Evolutionary conservation across 768 basidiomycete species (phyloP).

Genomic region (Termitomyces sp.): DNA sequence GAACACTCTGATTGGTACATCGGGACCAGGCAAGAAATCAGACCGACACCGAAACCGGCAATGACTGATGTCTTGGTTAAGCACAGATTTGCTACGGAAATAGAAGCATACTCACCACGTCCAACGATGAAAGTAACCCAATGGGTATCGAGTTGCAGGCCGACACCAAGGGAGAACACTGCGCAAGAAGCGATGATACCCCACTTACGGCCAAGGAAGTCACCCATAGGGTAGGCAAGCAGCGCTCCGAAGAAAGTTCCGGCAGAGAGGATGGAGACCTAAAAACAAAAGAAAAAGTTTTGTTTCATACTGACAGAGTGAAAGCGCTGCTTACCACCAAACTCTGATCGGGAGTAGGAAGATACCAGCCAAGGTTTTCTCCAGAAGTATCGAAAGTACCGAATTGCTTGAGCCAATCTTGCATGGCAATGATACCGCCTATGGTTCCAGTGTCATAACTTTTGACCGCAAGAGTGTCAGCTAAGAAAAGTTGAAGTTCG

Average conservation of each 20-base stretch:
- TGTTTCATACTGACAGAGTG: neutral
- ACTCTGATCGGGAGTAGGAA: slow-evolving; percentile 36
- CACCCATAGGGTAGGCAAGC: slow-evolving; percentile 33
- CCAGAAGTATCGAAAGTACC: slow-evolving; percentile 22
- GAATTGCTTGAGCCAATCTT: slow-evolving; percentile 48
- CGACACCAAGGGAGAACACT: slow-evolving; percentile 59
- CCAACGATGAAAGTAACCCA: slow-evolving; percentile 22
- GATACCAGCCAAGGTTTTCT: slow-evolving; percentile 27
- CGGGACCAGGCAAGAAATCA: slow-evolving; percentile 63
- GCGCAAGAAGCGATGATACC: slow-evolving; percentile 58
- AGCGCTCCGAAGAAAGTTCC: slow-evolving; percentile 83
- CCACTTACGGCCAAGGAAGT: slow-evolving; percentile 46
- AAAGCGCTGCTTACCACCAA: slow-evolving; percentile 22
- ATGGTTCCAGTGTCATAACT: slow-evolving; percentile 82
- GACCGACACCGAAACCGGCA: slow-evolving; percentile 77
- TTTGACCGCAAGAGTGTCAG: slow-evolving; percentile 24
- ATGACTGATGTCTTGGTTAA: slow-evolving; percentile 38
- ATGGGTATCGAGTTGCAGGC: slow-evolving; percentile 42
- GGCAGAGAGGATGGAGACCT: slow-evolving; percentile 68
- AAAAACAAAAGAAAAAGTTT: neutral
- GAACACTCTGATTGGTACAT: slow-evolving; percentile 47
- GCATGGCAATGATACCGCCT: slow-evolving; percentile 67
- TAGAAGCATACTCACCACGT: slow-evolving; percentile 13
- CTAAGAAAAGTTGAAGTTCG: neutral
- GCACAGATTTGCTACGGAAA: neutral